Evolutionary conservation across 2,329 filamentous ascomycete species (phyloP).

Genomic region (Bipolaris oryzae): DNA sequence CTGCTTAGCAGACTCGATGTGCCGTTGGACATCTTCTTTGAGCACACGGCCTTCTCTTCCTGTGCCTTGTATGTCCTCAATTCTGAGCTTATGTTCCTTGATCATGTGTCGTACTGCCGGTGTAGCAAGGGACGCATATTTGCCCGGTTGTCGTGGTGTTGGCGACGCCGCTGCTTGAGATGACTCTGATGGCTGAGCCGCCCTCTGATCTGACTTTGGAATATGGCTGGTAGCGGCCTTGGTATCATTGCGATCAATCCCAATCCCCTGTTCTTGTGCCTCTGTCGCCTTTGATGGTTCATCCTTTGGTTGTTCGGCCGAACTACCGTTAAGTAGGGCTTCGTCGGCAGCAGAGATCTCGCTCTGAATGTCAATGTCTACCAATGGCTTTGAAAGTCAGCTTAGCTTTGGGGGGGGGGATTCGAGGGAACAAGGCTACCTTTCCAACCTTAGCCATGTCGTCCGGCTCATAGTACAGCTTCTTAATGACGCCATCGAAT

Average conservation of each 20-base stretch:
- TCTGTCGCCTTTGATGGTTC: not conserved
- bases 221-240: constrained; percentile 31
- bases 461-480: constrained; percentile 91
- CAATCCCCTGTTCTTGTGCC: constrained; percentile 31
- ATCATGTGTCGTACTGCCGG: constrained; percentile 89
- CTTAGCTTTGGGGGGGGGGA: not conserved
- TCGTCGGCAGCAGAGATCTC: constrained; percentile 69
- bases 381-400: constrained; percentile 67
- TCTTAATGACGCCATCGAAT: constrained; percentile 94
- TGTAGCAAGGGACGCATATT: constrained; percentile 78
- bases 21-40: constrained; percentile 81
- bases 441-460: constrained; percentile 95
- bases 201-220: constrained; percentile 22
- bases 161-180: constrained; percentile 22
- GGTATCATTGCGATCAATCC: constrained; percentile 44
- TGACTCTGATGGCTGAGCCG: constrained; percentile 29
- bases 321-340: constrained; percentile 47
- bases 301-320: constrained; percentile 36
- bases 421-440: constrained; percentile 42
- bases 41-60: constrained; percentile 89
- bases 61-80: constrained; percentile 78
- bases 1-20: constrained; percentile 30
- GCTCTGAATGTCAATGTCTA: constrained; percentile 92
- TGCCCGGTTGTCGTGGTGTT: constrained; percentile 56
- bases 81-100: constrained; percentile 79